These are phyloP conservation scores for Chalciporus sphaerocephalus DNA, from an alignment of 768 basidiomycete genomes.

Conservation along the genomic window DNA sequence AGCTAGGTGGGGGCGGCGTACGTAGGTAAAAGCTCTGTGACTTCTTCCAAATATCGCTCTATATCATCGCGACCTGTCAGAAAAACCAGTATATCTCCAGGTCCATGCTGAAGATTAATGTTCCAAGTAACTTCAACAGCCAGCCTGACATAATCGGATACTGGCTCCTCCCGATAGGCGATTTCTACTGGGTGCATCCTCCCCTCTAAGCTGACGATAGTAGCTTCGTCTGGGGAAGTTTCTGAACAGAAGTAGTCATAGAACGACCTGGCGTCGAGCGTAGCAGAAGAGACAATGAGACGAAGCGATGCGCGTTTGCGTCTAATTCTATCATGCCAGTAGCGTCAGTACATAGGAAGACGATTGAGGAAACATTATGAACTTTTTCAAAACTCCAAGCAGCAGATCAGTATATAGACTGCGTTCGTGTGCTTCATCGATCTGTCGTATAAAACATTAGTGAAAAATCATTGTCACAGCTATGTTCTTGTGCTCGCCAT, in stretches of 20 bases:
- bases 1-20: constrained; percentile 24
- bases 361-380: constrained; percentile 12
- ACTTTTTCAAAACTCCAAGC: constrained; percentile 93
- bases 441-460: constrained; percentile 40
- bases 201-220: constrained; percentile 87
- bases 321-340: constrained; percentile 59
- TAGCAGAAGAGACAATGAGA: constrained; percentile 92
- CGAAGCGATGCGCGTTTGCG: constrained; percentile 86
- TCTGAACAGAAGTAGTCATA: constrained; percentile 80
- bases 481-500: constrained; percentile 56
- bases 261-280: constrained; percentile 88
- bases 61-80: constrained; percentile 96
- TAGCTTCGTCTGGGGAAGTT: constrained; percentile 62
- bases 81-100: constrained; percentile 91
- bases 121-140: constrained; percentile 84
- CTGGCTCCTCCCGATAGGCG: constrained; percentile 77
- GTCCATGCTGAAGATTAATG: constrained; percentile 72
- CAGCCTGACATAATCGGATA: constrained; percentile 72
- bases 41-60: constrained; percentile 75
- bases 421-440: constrained; percentile 97
- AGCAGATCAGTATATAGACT: constrained; percentile 94
- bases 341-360: constrained; percentile 3
- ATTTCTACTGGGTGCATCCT: constrained; percentile 94
- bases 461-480: neutral
- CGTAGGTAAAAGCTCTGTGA: constrained; percentile 77